phyloP scores from a whole-genome alignment of 1,139 yeast species.

The Kodamaea fungicola region DNA sequence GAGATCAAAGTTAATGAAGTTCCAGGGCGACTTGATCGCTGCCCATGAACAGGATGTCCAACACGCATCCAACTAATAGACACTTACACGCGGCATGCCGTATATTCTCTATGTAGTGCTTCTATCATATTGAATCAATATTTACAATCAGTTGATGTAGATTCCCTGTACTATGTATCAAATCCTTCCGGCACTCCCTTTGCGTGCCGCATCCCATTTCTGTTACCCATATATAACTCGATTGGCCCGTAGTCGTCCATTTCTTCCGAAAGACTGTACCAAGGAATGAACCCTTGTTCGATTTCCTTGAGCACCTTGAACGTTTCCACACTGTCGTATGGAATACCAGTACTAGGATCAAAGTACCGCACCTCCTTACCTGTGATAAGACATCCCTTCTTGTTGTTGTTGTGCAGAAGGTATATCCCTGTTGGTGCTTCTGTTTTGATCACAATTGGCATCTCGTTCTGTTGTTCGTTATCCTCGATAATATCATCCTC shows the following conservation, averaged over 20 bases:
- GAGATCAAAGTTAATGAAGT: constrained; percentile 45
- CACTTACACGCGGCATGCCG: not conserved
- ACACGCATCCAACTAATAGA: constrained; percentile 28
- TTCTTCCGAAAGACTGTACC: constrained; percentile 52
- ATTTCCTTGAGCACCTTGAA: constrained; percentile 66
- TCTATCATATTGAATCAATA: not conserved
- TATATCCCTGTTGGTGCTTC: constrained; percentile 74
- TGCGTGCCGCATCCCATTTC: constrained; percentile 60
- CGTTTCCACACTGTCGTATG: constrained; percentile 80
- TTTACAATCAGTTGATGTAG: constrained; percentile 3
- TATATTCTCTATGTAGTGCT: not conserved
- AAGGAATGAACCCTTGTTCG: constrained; percentile 62
- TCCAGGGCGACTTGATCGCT: constrained; percentile 58
- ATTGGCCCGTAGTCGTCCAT: constrained; percentile 60
- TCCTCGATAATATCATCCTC: constrained; percentile 42
- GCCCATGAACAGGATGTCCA: constrained; percentile 63
- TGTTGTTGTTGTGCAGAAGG: constrained; percentile 60
- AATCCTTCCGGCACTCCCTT: constrained; percentile 90
- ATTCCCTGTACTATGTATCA: constrained; percentile 14
- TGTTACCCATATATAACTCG: constrained; percentile 53
- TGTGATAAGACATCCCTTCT: constrained; percentile 70
- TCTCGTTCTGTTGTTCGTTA: constrained; percentile 37
- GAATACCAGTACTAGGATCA: constrained; percentile 84
- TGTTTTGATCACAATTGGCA: constrained; percentile 51
- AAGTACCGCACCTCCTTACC: constrained; percentile 80